phyloP scores from a whole-genome alignment of 73 alveolate genomes.

The Paramecium tetraurelia region DNA sequence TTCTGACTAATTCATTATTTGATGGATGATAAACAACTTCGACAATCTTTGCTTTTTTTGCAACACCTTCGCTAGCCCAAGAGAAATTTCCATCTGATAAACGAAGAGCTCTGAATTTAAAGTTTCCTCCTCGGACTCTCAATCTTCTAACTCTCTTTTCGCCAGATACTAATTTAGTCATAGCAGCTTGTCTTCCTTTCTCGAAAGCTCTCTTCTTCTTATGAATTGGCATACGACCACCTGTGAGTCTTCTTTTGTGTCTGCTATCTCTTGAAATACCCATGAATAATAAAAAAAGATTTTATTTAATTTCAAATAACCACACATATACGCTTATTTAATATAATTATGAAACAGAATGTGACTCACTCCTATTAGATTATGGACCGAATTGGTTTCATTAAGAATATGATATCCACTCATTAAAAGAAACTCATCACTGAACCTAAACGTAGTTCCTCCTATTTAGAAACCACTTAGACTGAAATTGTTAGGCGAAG shows the following conservation, averaged over 20 bases:
- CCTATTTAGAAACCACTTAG: neutral
- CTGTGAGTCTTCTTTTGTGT: constrained; percentile 95
- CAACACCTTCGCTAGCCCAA: constrained; percentile 89
- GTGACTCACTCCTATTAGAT: neutral
- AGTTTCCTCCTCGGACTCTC: constrained; percentile 91
- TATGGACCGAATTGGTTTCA: neutral
- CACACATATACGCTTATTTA: neutral
- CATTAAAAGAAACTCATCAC: neutral
- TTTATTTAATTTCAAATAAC: constrained; percentile 14
- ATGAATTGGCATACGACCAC: constrained; percentile 99
- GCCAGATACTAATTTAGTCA: constrained; percentile 77
- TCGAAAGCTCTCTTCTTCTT: constrained; percentile 97
- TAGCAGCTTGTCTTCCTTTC: constrained; percentile 94
- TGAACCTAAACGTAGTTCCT: neutral
- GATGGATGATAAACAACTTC: constrained; percentile 97
- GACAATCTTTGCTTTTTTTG: constrained; percentile 79
- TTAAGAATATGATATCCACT: neutral
- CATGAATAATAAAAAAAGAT: constrained; percentile 65
- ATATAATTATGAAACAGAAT: constrained; percentile 15
- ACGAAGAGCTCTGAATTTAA: constrained; percentile 93
- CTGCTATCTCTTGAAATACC: constrained; percentile 97
- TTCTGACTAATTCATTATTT: constrained; percentile 97
- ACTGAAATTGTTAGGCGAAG: neutral
- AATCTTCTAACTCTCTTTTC: constrained; percentile 67
- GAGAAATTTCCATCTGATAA: constrained; percentile 92